Evolutionary conservation across 1,284 basidiomycete genomes (phyloP).

Genomic region (Prillingera fragicola): DNA sequence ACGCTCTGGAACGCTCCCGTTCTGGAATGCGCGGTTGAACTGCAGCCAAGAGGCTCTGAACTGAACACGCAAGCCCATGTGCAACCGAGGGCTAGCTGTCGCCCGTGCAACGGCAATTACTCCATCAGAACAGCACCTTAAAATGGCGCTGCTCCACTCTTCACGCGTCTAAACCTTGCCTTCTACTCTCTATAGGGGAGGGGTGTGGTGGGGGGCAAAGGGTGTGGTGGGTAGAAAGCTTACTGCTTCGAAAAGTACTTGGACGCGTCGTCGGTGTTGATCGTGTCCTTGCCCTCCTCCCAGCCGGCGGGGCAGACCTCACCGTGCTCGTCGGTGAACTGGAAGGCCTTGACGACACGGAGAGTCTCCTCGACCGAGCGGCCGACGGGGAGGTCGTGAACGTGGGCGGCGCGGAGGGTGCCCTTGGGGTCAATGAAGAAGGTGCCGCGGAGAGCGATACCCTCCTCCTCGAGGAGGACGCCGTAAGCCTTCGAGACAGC

Average conservation of each 20-base stretch:
- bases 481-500: constrained; percentile 62
- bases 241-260: constrained; percentile 63
- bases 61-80: too few relatives aligned
- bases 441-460: constrained; percentile 74
- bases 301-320: constrained; percentile 88
- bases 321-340: constrained; percentile 67
- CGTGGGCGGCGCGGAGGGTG: constrained; percentile 54
- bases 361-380: constrained; percentile 85
- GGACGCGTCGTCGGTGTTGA: constrained; percentile 53
- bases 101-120: too few relatives aligned
- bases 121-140: too few relatives aligned
- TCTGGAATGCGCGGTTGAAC: too few relatives aligned
- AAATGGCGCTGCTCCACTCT: too few relatives aligned
- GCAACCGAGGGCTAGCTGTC: too few relatives aligned
- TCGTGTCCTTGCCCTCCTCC: constrained; percentile 49
- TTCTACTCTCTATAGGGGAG: constrained; percentile 10
- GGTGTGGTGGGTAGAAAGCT: constrained; percentile 16
- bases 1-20: neutral
- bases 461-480: constrained; percentile 76
- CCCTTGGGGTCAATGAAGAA: constrained; percentile 89
- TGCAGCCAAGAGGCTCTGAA: too few relatives aligned
- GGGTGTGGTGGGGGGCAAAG: neutral
- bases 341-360: constrained; percentile 84
- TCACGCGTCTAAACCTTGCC: neutral
- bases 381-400: constrained; percentile 85